Conservation (phyloP, 2,329 filamentous ascomycete genomes). For the Nemania sp. region DNA sequence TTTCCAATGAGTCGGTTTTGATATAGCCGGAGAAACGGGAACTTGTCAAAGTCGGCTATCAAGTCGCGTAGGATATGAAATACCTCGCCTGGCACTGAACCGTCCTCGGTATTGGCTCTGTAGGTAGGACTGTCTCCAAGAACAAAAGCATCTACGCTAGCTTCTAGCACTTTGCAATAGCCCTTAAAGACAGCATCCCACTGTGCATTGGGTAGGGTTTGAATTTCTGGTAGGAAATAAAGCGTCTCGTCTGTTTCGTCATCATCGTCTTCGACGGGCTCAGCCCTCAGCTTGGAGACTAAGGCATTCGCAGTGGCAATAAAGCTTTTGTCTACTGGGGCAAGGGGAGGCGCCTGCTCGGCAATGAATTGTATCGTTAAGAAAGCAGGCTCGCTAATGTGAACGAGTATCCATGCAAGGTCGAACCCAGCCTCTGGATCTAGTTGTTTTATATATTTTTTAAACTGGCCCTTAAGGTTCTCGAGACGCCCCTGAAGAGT, state of each 20-base stretch:
- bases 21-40: too few species aligned
- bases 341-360: neutral
- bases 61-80: too few species aligned
- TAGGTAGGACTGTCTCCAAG: neutral
- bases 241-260: neutral
- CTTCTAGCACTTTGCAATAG: constrained; percentile 13
- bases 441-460: neutral
- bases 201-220: neutral
- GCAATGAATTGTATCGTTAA: constrained; percentile 1
- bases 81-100: too few species aligned
- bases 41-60: too few species aligned
- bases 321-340: neutral
- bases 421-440: constrained; percentile 3
- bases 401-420: neutral
- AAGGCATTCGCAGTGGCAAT: neutral
- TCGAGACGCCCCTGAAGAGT: neutral
- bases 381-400: neutral
- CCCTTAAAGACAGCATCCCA: constrained; percentile 18
- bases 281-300: constrained; percentile 1
- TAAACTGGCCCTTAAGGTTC: too few species aligned
- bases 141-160: constrained; percentile 3
- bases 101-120: too few species aligned
- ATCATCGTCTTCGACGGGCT: neutral
- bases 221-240: neutral
- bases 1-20: too few species aligned